Evolutionary conservation across 225 moss, liverwort and hornwort genomes (phyloP), one percentile per base, ranked within the genome.

Genomic region (Anthoceros angustus): DNA sequence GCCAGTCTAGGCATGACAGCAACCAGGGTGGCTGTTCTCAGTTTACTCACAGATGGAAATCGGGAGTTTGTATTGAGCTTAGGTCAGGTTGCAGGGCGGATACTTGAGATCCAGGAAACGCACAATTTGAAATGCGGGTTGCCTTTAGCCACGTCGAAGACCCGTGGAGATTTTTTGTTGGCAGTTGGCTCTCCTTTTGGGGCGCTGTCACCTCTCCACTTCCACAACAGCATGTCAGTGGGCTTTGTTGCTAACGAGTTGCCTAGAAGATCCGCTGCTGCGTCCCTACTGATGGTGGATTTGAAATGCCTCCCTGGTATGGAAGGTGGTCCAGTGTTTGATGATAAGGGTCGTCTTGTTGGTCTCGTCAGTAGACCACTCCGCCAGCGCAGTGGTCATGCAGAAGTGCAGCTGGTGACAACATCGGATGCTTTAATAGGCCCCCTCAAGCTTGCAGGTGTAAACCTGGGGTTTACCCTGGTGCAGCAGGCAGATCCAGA

Each of bases 151-250:
- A 78, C 76, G 63, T 80, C 79, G 25, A 82, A 80, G 70, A 84
- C 76, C 71, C 85, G 90, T 26, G 95, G 95, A 24, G 91, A 98
- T 68, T 87, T 84, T 69, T 63, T 98, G 61, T 71, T 91, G 68
- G 91, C 87, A 64, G 95, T 92, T 63, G 95, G 95, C 63, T 98
- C 95, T 69, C 95, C 95, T 40, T 98, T 98, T 80, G 95, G 95
- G 70, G 86, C 95, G 39, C 72, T 91, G 67, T 98, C 95, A 16
- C 95, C 95, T 61, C 67, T 92, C 67, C 95, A 98, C 80, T 98
- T 98, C 73, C 91, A 98, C 49, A 98, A 98, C 55, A 95, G 95
- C 78, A 82, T 98, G 80, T 98, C 95, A 72, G 88, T 91, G 83
- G 95, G 95, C 75, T 84, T 98, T 71, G 91, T 98, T 40, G 86